A percentile compares a stretch with the other conserved stretches of the same genome.
These are phyloP conservation scores for Chloris gayana DNA, from an alignment of 176 grass and related monocot species.

Conservation along the genomic window DNA sequence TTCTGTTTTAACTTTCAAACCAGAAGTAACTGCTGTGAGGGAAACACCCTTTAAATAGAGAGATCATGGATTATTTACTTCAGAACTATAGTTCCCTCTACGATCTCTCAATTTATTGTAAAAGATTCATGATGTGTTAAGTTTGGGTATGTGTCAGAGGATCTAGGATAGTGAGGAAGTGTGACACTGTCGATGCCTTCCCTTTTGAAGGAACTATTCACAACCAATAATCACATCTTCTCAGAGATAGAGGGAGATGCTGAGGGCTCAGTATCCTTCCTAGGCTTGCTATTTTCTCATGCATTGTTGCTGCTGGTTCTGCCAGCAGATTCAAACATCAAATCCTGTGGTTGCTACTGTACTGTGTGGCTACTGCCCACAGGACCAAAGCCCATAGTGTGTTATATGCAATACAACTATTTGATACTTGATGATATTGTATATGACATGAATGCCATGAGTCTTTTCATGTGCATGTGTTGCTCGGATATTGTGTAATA, in stretches of 20 bases:
- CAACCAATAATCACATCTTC: background rate
- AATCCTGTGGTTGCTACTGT: background rate
- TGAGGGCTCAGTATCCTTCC: background rate
- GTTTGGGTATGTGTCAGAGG: background rate
- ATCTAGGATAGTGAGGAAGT: background rate
- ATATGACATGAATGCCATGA: background rate
- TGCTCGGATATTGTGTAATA: background rate
- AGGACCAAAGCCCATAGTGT: background rate
- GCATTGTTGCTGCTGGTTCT: background rate
- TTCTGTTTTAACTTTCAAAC: background rate
- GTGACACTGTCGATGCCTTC: background rate
- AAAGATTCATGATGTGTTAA: background rate
- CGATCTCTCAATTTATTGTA: background rate
- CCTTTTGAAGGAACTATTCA: background rate
- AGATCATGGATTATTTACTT: background rate
- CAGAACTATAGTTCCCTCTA: background rate
- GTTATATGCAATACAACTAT: background rate
- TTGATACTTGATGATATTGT: constrained; percentile 13
- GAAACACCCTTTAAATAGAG: background rate
- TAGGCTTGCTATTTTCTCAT: background rate
- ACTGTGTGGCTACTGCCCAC: background rate
- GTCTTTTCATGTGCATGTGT: background rate
- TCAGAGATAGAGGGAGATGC: background rate
- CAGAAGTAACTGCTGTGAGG: background rate
- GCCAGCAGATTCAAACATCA: background rate